Evolutionary conservation across 495 filamentous ascomycete species (phyloP).

Genomic region (Parmelia sp.): DNA sequence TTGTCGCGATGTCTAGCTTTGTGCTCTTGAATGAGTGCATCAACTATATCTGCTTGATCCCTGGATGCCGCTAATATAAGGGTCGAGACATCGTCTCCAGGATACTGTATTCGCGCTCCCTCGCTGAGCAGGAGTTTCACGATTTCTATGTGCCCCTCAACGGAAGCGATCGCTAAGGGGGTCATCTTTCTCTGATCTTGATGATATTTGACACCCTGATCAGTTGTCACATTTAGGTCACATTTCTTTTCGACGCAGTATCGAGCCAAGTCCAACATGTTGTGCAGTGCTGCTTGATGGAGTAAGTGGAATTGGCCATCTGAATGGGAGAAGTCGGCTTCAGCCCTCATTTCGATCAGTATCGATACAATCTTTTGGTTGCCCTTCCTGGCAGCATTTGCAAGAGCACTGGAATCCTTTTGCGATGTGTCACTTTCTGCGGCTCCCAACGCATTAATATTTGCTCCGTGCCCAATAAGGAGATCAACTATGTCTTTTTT

Average conservation of each 20-base stretch:
- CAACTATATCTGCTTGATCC: background rate
- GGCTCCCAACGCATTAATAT: constrained; percentile 7
- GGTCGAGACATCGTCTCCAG: constrained; percentile 1
- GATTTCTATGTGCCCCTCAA: constrained; percentile 1
- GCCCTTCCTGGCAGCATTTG: constrained; percentile 3
- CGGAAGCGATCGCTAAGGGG: constrained; percentile 6
- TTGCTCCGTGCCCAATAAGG: constrained; percentile 6
- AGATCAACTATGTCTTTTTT: constrained; percentile 11
- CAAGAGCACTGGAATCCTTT: constrained; percentile 11
- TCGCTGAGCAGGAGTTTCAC: constrained; percentile 3
- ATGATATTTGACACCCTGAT: constrained; percentile 7
- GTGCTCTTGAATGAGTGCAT: constrained; percentile 5
- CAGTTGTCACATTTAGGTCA: constrained; percentile 10
- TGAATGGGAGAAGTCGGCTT: constrained; percentile 8
- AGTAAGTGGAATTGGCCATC: constrained; percentile 10
- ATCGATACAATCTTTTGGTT: constrained; percentile 10
- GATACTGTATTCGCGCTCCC: constrained; percentile 9
- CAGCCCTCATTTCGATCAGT: constrained; percentile 2
- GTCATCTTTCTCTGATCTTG: constrained; percentile 9
- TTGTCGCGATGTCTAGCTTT: constrained; percentile 1
- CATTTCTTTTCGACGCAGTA: constrained; percentile 9
- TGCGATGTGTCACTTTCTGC: background rate
- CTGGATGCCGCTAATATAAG: constrained; percentile 1
- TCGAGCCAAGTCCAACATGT: constrained; percentile 7
- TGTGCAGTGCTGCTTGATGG: constrained; percentile 11